A percentile compares a stretch with the other conserved stretches of the same genome.
Evolutionary conservation across 768 basidiomycete species (phyloP).

Genomic region (Rhizopogon rudus): DNA sequence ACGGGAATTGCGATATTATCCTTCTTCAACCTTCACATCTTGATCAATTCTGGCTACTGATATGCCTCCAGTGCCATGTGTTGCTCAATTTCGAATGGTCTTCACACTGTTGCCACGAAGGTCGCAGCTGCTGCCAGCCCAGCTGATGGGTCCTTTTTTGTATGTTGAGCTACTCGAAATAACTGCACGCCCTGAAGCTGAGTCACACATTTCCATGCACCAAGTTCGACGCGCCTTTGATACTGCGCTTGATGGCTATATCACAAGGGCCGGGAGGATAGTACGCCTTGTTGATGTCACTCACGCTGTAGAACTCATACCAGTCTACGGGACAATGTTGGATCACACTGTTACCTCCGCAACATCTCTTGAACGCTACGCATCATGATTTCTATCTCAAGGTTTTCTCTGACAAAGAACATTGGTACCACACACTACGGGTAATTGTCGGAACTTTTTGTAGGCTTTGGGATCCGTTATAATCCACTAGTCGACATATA

Average conservation of each 20-base stretch:
- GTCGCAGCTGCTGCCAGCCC: background rate
- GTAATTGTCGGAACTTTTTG: no score
- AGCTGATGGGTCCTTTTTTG: background rate
- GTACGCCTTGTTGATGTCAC: background rate
- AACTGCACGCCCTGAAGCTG: background rate
- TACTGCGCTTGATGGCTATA: background rate
- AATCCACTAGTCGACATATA: no score
- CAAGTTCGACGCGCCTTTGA: background rate
- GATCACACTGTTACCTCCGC: background rate
- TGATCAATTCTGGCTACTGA: background rate
- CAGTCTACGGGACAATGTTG: background rate
- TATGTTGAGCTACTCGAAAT: background rate
- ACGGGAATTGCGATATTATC: no score
- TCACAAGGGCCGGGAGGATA: background rate
- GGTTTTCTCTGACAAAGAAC: background rate
- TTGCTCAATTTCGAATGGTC: constrained; percentile 14
- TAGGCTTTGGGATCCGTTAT: no score
- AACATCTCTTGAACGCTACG: background rate
- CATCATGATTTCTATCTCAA: background rate
- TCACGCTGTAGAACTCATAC: background rate
- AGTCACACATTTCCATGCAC: background rate
- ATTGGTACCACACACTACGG: background rate
- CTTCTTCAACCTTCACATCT: no score
- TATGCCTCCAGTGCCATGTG: background rate
- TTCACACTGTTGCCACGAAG: background rate